Conservation (phyloP, 306 rosid genomes). For the Abrus pulchellus region DNA sequence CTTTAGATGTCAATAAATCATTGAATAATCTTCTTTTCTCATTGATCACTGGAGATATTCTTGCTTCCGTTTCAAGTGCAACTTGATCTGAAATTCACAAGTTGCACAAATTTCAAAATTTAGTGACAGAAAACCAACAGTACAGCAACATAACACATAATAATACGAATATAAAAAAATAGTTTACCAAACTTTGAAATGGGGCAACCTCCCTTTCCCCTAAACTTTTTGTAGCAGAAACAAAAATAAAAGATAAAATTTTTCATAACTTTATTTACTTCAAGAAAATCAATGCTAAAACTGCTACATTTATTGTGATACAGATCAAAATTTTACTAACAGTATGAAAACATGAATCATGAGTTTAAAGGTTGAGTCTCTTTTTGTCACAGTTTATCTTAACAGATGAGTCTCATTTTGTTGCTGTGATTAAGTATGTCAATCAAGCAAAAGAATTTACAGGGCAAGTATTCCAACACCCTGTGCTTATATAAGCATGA, state of each 20-base stretch:
- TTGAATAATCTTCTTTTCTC: constrained; percentile 95
- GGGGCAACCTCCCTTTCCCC: neutral
- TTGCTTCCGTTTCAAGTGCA: constrained; percentile 86
- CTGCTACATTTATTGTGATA: constrained; percentile 16
- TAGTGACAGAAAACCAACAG: constrained; percentile 38
- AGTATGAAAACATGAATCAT: neutral
- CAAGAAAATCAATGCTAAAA: constrained; percentile 39
- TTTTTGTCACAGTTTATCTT: neutral
- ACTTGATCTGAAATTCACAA: constrained; percentile 72
- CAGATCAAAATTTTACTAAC: too few relatives aligned
- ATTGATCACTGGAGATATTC: constrained; percentile 81
- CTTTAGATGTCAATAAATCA: constrained; percentile 96
- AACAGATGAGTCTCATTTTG: constrained; percentile 11
- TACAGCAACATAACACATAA: neutral
- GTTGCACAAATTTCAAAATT: constrained; percentile 43
- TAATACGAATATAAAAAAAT: neutral
- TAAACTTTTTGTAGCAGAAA: neutral
- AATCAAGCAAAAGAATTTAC: constrained; percentile 26
- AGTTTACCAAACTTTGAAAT: constrained; percentile 1
- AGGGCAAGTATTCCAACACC: constrained; percentile 1
- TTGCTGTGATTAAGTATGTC: constrained; percentile 38
- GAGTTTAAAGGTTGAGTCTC: constrained; percentile 34
- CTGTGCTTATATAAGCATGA: constrained; percentile 34
- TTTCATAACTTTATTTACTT: constrained; percentile 10
- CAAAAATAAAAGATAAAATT: neutral